phyloP scores from a whole-genome alignment of 306 rosid species.

The Cucurbita moschata region DNA sequence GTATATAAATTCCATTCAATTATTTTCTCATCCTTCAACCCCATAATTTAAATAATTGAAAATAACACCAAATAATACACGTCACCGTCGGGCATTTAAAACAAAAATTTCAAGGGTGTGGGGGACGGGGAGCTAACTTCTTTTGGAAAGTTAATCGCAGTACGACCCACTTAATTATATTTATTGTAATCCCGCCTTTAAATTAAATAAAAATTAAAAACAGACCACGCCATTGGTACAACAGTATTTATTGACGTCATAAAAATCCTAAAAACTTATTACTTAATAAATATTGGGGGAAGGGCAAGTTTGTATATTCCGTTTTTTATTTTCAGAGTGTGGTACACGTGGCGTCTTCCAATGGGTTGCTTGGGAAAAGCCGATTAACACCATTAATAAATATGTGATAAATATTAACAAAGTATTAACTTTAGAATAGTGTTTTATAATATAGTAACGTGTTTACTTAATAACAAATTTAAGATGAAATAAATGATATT shows the following conservation, averaged over 20 bases:
- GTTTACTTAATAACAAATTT: too few species aligned
- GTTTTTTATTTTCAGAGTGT: slow-evolving; percentile 14
- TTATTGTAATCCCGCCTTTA: background rate
- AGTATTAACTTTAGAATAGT: too few species aligned
- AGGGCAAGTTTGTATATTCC: background rate
- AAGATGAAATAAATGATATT: too few species aligned
- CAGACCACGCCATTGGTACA: background rate
- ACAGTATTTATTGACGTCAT: background rate
- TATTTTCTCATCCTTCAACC: background rate
- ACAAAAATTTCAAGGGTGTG: background rate
- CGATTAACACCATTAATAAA: too few species aligned
- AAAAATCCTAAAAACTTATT: background rate
- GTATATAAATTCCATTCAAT: background rate
- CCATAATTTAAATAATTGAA: background rate
- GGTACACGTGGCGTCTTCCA: slow-evolving; percentile 12
- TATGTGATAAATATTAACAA: too few species aligned
- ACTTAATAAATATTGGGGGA: background rate
- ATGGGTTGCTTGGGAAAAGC: background rate
- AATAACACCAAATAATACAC: background rate
- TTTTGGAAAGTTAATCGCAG: background rate
- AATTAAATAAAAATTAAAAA: background rate
- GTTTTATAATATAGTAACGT: too few species aligned
- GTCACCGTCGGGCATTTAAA: background rate
- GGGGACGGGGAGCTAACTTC: background rate
- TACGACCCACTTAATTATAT: background rate